Evolutionary conservation across 2,329 filamentous ascomycete species (phyloP).

Genomic region (Triangularia setosa): DNA sequence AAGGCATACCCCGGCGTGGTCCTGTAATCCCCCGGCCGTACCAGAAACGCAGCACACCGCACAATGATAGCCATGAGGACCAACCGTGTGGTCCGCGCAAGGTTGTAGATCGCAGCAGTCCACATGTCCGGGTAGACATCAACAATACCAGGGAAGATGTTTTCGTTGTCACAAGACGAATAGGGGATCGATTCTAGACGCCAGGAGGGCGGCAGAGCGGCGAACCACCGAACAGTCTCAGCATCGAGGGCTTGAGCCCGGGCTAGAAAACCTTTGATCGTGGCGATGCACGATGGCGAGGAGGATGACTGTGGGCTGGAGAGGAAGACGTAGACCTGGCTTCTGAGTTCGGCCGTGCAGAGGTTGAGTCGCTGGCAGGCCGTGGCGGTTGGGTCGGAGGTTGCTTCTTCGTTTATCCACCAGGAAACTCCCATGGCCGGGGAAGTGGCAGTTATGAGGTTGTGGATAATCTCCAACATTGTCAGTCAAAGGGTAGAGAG

Average conservation of each 20-base stretch:
- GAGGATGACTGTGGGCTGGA: conserved; percentile 37
- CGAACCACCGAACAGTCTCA: conserved; percentile 50
- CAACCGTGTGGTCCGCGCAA: conserved; percentile 50
- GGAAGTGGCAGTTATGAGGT: conserved; percentile 49
- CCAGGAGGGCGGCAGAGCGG: conserved; percentile 47
- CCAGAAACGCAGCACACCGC: conserved; percentile 58
- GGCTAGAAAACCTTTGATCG: conserved; percentile 49
- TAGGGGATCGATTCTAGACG: conserved; percentile 49
- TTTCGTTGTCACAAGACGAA: conserved; percentile 46
- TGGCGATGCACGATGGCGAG: conserved; percentile 46
- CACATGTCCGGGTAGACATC: conserved; percentile 58
- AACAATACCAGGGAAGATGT: conserved; percentile 55
- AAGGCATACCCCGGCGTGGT: conserved; percentile 60
- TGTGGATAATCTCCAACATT: conserved; percentile 51
- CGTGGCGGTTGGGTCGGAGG: conserved; percentile 46
- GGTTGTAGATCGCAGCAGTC: conserved; percentile 56
- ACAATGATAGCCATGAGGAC: conserved; percentile 53
- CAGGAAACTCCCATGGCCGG: conserved; percentile 54
- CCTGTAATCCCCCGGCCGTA: conserved; percentile 57
- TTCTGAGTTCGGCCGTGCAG: conserved; percentile 51
- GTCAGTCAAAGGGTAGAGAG: not conserved
- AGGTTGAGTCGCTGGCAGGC: conserved; percentile 51
- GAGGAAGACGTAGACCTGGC: conserved; percentile 50
- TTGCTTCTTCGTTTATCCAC: conserved; percentile 52
- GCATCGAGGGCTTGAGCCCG: conserved; percentile 50